Evolutionary conservation across 257 asterid genomes (phyloP).

Genomic region (Asclepias syriaca): DNA sequence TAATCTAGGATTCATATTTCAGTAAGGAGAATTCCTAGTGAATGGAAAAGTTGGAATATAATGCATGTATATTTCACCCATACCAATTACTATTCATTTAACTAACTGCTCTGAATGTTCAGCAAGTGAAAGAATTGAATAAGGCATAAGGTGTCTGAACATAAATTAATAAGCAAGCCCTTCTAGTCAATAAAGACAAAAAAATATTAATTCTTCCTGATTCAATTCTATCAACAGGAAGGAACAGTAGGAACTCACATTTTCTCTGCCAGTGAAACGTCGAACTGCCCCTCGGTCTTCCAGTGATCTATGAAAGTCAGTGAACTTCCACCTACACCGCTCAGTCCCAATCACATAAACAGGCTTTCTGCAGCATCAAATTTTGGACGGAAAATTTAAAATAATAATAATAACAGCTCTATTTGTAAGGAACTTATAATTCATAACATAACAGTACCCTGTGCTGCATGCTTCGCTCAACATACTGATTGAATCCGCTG

Average conservation of each 20-base stretch:
- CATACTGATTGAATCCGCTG: slow-evolving; percentile 95
- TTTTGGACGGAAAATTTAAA: slow-evolving; percentile 16
- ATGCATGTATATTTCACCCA: neutral
- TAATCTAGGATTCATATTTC: neutral
- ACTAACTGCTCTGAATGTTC: neutral
- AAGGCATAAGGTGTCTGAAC: neutral
- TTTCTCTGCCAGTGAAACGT: slow-evolving; percentile 64
- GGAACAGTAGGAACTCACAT: slow-evolving; percentile 36
- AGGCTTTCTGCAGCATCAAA: slow-evolving; percentile 64
- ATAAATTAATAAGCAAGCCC: neutral
- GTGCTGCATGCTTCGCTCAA: slow-evolving; percentile 96
- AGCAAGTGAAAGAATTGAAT: neutral
- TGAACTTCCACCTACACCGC: slow-evolving; percentile 79
- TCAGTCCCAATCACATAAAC: slow-evolving; percentile 86
- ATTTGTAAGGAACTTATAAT: neutral
- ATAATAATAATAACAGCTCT: neutral
- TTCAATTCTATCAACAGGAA: neutral
- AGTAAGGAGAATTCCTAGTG: neutral
- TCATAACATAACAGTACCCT: slow-evolving; percentile 43
- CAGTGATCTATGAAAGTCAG: slow-evolving; percentile 56
- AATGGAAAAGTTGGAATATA: neutral
- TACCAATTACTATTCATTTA: neutral
- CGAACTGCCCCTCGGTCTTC: slow-evolving; percentile 49
- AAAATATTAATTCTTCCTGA: neutral
- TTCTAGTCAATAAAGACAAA: neutral